Base-by-base conservation (phyloP, 2,329 filamentous ascomycete genomes). In the Ascochyta lentis region DNA sequence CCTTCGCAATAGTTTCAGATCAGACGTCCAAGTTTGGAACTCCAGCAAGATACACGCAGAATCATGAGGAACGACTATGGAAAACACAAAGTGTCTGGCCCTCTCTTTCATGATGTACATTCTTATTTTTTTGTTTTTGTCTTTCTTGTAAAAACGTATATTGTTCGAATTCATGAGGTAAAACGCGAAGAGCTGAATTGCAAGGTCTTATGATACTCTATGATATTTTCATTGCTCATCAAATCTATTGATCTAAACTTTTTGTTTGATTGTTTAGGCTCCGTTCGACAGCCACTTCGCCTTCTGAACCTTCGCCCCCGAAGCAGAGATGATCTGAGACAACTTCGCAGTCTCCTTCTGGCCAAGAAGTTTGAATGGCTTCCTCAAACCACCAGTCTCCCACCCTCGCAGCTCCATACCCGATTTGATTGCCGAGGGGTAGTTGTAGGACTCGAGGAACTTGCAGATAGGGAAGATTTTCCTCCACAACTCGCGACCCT, bases 391-490 rank as follows among this genome's bases (percentile, higher is more conserved):
- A 16, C 81, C 81, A 0, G 81, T 82, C 38, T 70, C 66, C 64
- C 74, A 75, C 0, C 80, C 80, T 27, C 73, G 74, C 44, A 83
- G 53, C 64, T 83, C 80, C 66, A 83, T 77, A 0, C 77, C 81
- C 0, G 81, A 82, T 74, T 83, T 83, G 8, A 82, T 76, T 6
- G 78, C 79, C 6, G 77, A 69, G 0, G 75, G 70, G 55, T 83
- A 83, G 49, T 81, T 81, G 44, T 81, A 71, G 4, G 76, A 71
- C 65, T 83, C 81, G 5, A 83, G 61, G 38, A 82, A 80, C 64
- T 80, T 80, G 70, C 81, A 83, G 6, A 83, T 68, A 1, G 81
- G 81, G 54, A 73, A 83, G 5, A 80, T 79, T 70, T 80, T 81
- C 15, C 69, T 65, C 81, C 81, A 83, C 12, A 83, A 46, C 68